phyloP scores from a whole-genome alignment of 768 basidiomycete genomes.

The Rhizopogon vinicolor region DNA sequence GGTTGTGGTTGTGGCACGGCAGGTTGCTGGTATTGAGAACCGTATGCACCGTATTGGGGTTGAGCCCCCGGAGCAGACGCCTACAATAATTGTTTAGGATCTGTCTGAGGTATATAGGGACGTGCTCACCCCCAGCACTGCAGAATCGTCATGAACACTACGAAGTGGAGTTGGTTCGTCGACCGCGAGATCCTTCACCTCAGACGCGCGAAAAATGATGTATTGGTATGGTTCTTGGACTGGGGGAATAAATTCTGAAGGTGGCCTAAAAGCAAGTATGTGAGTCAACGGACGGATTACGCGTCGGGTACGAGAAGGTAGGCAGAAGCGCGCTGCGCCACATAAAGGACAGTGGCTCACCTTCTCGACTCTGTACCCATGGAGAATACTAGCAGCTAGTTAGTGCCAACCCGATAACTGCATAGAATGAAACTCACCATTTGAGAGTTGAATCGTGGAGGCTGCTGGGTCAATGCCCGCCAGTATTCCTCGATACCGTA shows the following conservation, averaged over 20 bases:
- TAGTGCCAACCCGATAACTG: neutral
- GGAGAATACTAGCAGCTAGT: constrained; percentile 52
- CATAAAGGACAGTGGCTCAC: constrained; percentile 35
- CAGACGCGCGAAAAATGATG: constrained; percentile 87
- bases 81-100: constrained; percentile 18
- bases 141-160: constrained; percentile 80
- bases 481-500: constrained; percentile 84
- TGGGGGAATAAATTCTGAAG: constrained; percentile 77
- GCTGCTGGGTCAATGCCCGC: constrained; percentile 83
- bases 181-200: constrained; percentile 86
- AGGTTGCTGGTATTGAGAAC: constrained; percentile 26
- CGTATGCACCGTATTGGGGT: constrained; percentile 24
- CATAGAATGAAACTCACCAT: constrained; percentile 45
- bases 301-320: neutral
- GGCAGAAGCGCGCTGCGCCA: neutral
- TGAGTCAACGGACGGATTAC: constrained; percentile 19
- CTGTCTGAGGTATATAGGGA: neutral
- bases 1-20: constrained; percentile 25
- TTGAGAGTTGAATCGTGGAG: constrained; percentile 84
- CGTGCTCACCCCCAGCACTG: constrained; percentile 71
- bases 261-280: constrained; percentile 41
- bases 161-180: constrained; percentile 59
- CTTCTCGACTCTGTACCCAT: constrained; percentile 87
- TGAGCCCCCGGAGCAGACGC: constrained; percentile 44
- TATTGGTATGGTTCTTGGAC: constrained; percentile 82